phyloP scores from a whole-genome alignment of 805 yeast species.

The Saccharomycopsis vini region DNA sequence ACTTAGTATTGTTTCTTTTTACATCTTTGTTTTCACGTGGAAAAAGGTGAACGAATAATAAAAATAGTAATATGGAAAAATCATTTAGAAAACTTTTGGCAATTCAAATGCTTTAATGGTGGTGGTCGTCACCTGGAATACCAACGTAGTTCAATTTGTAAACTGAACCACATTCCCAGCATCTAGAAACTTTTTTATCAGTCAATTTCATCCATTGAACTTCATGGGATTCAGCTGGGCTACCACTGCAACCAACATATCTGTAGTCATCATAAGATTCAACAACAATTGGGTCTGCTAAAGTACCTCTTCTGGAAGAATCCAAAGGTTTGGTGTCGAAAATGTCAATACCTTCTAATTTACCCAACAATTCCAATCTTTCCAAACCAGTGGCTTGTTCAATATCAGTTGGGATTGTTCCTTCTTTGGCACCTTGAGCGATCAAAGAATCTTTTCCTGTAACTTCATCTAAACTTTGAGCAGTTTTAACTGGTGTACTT shows the following conservation, averaged over 20 bases:
- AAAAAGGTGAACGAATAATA: too few relatives aligned
- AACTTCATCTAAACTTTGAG: slow-evolving; percentile 65
- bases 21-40: too few relatives aligned
- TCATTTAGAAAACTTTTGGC: too few relatives aligned
- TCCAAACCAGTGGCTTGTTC: slow-evolving; percentile 98
- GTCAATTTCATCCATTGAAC: slow-evolving; percentile 90
- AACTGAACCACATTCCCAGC: slow-evolving; percentile 98
- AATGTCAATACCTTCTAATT: slow-evolving; percentile 90
- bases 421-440: slow-evolving; percentile 84
- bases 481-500: slow-evolving; percentile 45
- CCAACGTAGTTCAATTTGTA: slow-evolving; percentile 85
- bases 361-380: slow-evolving; percentile 90
- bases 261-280: slow-evolving; percentile 89
- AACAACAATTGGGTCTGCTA: slow-evolving; percentile 78
- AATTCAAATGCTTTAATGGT: too few relatives aligned
- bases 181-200: slow-evolving; percentile 75
- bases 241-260: slow-evolving; percentile 96
- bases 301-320: slow-evolving; percentile 82
- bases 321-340: slow-evolving; percentile 86
- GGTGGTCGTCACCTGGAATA: slow-evolving; percentile 53
- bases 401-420: slow-evolving; percentile 82
- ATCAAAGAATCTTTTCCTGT: slow-evolving; percentile 67
- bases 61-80: too few relatives aligned
- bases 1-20: too few relatives aligned
- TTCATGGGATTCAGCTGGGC: slow-evolving; percentile 87